Evolutionary conservation across 768 basidiomycete species (phyloP).

Genomic region (Obba rivulosa): DNA sequence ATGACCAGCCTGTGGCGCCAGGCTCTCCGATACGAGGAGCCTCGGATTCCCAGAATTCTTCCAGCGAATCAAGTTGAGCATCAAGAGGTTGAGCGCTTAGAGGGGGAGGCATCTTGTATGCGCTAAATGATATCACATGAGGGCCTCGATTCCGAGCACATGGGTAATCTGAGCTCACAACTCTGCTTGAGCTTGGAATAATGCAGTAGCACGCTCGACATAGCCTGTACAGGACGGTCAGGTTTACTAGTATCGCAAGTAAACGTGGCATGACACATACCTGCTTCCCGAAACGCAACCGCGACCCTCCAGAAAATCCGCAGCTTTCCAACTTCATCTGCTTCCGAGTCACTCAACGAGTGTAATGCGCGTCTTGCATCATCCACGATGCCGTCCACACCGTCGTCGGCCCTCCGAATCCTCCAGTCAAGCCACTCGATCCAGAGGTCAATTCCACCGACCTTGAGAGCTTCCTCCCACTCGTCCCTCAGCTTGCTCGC

Average conservation of each 20-base stretch:
- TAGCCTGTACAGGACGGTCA: constrained; percentile 43
- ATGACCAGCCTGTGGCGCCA: constrained; percentile 61
- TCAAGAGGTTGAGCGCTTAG: constrained; percentile 40
- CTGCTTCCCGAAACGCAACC: constrained; percentile 58
- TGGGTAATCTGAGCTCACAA: constrained; percentile 46
- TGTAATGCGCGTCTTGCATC: constrained; percentile 45
- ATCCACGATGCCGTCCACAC: constrained; percentile 48
- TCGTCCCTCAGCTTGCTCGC: constrained; percentile 48
- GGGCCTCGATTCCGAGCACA: background rate
- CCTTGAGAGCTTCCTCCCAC: constrained; percentile 62
- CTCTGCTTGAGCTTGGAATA: constrained; percentile 83
- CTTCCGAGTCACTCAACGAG: constrained; percentile 35
- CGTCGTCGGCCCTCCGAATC: constrained; percentile 41
- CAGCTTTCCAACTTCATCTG: constrained; percentile 36
- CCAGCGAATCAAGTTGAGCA: constrained; percentile 51
- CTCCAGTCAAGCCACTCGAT: constrained; percentile 81
- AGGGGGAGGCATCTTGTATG: constrained; percentile 50
- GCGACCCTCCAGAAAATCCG: constrained; percentile 70
- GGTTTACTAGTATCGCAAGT: constrained; percentile 6
- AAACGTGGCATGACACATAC: constrained; percentile 32
- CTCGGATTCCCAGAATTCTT: constrained; percentile 85
- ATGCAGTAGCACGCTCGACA: constrained; percentile 64
- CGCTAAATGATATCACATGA: constrained; percentile 31
- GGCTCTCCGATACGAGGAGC: constrained; percentile 68
- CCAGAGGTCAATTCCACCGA: constrained; percentile 56